A percentile compares a stretch with the other conserved stretches of the same genome.
Conservation (phyloP, 2,329 filamentous ascomycete species). For the Helotiales sp. region DNA sequence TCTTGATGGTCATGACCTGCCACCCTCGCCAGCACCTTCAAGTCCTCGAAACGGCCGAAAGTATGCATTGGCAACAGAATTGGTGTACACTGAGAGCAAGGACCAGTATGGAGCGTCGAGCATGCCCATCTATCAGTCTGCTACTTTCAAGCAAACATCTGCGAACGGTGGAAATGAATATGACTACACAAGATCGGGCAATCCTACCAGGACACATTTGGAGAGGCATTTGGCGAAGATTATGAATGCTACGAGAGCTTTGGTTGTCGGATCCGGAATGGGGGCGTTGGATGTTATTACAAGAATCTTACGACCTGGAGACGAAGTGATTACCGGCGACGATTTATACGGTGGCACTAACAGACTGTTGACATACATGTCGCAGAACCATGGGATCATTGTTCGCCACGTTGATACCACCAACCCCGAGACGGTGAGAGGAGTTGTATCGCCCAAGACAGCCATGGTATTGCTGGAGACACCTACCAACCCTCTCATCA, state of each 20-base stretch:
- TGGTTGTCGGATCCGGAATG: constrained; percentile 97
- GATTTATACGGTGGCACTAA: constrained; percentile 97
- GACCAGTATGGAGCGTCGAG: constrained; percentile 98
- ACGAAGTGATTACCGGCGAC: constrained; percentile 96
- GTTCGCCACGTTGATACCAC: constrained; percentile 98
- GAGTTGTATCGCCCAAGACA: constrained; percentile 77
- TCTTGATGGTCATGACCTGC: constrained; percentile 81
- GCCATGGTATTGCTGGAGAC: constrained; percentile 96
- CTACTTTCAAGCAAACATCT: constrained; percentile 94
- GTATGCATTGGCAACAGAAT: constrained; percentile 92
- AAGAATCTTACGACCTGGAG: constrained; percentile 84
- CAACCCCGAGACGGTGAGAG: constrained; percentile 69
- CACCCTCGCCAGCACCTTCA: constrained; percentile 90
- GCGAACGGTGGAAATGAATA: constrained; percentile 84
- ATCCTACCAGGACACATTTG: constrained; percentile 93
- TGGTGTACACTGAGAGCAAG: constrained; percentile 94
- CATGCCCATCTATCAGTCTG: constrained; percentile 97
- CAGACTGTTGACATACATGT: constrained; percentile 88
- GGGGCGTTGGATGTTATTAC: constrained; percentile 96
- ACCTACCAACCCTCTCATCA: constrained; percentile 96
- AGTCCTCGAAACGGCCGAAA: constrained; percentile 84
- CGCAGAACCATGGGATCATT: constrained; percentile 85
- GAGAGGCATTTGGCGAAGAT: constrained; percentile 98
- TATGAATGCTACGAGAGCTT: constrained; percentile 90
- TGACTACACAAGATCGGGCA: constrained; percentile 97